Conservation (phyloP, 768 basidiomycete genomes). For the Agrocybe praecox region DNA sequence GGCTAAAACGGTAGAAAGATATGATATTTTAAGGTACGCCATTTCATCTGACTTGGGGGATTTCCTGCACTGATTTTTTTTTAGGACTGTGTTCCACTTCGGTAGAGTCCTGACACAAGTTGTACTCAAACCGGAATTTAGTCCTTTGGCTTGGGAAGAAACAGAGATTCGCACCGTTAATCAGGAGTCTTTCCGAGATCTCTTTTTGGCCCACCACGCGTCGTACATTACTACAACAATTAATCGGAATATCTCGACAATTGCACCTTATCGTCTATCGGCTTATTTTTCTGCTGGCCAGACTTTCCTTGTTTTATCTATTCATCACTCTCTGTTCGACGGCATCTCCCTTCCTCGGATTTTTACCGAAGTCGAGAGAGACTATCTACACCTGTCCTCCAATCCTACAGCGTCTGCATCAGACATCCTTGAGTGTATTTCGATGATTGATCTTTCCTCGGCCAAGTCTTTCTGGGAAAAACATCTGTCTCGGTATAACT, state of each 20-base stretch:
- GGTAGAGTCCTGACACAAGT: conserved; percentile 28
- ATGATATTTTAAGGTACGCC: conserved; percentile 29
- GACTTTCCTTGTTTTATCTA: conserved; percentile 27
- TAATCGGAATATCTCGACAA: conserved; percentile 26
- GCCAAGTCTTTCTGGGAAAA: conserved; percentile 30
- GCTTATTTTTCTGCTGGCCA: conserved; percentile 13
- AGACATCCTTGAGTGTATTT: conserved; percentile 27
- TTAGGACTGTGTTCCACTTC: conserved; percentile 34
- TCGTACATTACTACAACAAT: conserved; percentile 22
- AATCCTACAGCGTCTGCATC: conserved; percentile 7
- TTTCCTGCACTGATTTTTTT: conserved; percentile 1
- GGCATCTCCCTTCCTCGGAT: conserved; percentile 32
- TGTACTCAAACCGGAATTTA: conserved; percentile 18
- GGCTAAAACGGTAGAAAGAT: conserved; percentile 25
- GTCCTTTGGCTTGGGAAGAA: conserved; percentile 20
- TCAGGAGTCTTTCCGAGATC: conserved; percentile 13
- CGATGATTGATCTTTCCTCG: conserved; percentile 17
- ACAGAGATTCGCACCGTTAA: conserved; percentile 3
- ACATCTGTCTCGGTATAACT: conserved; percentile 26
- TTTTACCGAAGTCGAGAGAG: conserved; percentile 27
- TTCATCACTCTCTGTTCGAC: conserved; percentile 37
- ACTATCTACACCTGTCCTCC: conserved; percentile 16
- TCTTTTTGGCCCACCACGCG: conserved; percentile 22
- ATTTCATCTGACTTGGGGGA: not conserved
- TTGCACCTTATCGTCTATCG: conserved; percentile 25